phyloP scores from a whole-genome alignment of 208 protist genomes.

The Vickermania ingenoplastis region DNA sequence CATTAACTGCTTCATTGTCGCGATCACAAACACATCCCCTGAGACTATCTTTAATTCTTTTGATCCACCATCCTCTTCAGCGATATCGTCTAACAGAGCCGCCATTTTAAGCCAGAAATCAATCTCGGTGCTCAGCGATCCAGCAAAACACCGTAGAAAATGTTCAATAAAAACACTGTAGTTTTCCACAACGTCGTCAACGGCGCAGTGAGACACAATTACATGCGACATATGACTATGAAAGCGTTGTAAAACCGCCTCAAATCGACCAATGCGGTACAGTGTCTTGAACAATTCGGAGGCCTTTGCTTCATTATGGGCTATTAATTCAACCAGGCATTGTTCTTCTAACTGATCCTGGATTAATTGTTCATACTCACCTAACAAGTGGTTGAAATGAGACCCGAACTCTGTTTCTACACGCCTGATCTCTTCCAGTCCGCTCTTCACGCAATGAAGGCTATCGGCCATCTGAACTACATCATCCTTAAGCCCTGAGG shows the following conservation, averaged over 20 bases:
- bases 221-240: conserved; percentile 18
- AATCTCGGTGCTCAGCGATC: not conserved
- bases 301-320: conserved; percentile 31
- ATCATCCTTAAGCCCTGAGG: not conserved
- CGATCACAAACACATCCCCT: conserved; percentile 1
- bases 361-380: conserved; percentile 46
- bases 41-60: not conserved
- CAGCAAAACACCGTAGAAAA: not conserved
- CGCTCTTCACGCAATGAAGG: conserved; percentile 20
- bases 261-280: conserved; percentile 45
- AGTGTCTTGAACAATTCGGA: conserved; percentile 42
- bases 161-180: not conserved
- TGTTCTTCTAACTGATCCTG: conserved; percentile 48
- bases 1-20: not conserved
- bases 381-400: conserved; percentile 33
- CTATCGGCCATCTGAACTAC: conserved; percentile 9
- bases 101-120: not conserved
- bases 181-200: not conserved
- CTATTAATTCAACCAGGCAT: conserved; percentile 31
- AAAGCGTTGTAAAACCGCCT: conserved; percentile 48
- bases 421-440: conserved; percentile 33
- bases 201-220: conserved; percentile 6
- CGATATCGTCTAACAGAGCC: not conserved
- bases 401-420: conserved; percentile 54
- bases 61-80: not conserved